phyloP scores from a whole-genome alignment of 257 asterid genomes.

The Fraxinus cuspidata region DNA sequence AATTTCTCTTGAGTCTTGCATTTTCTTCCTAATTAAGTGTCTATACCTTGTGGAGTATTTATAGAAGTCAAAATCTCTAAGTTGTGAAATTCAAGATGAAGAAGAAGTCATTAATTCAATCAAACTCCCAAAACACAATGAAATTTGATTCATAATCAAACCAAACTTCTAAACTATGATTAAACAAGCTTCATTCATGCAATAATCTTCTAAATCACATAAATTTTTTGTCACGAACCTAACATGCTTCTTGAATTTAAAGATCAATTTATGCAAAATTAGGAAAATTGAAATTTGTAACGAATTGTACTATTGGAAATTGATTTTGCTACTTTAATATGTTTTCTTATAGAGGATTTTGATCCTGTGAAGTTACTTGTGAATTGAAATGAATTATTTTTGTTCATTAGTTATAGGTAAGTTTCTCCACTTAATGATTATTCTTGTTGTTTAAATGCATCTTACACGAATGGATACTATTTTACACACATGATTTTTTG shows the following conservation, averaged over 20 bases:
- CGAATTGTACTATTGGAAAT: background rate
- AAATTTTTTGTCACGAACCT: too few relatives aligned
- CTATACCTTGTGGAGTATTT: too few relatives aligned
- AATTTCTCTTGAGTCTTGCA: too few relatives aligned
- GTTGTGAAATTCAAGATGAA: too few relatives aligned
- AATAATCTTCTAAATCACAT: too few relatives aligned
- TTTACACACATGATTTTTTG: background rate
- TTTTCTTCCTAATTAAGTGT: too few relatives aligned
- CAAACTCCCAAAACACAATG: too few relatives aligned
- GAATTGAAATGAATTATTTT: constrained; percentile 3
- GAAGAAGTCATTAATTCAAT: too few relatives aligned
- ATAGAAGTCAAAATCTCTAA: too few relatives aligned
- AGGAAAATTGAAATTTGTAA: background rate
- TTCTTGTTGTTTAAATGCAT: background rate
- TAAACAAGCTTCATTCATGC: too few relatives aligned
- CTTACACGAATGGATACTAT: background rate
- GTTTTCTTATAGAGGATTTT: background rate
- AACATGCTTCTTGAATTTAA: constrained; percentile 16
- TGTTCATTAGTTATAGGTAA: background rate
- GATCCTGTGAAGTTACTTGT: background rate
- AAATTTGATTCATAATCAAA: too few relatives aligned
- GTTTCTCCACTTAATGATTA: background rate
- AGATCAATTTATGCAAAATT: background rate
- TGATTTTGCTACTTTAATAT: background rate
- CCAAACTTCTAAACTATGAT: too few relatives aligned